Evolutionary conservation across 1,284 basidiomycete species (phyloP).

Genomic region (Sutorius eximius): DNA sequence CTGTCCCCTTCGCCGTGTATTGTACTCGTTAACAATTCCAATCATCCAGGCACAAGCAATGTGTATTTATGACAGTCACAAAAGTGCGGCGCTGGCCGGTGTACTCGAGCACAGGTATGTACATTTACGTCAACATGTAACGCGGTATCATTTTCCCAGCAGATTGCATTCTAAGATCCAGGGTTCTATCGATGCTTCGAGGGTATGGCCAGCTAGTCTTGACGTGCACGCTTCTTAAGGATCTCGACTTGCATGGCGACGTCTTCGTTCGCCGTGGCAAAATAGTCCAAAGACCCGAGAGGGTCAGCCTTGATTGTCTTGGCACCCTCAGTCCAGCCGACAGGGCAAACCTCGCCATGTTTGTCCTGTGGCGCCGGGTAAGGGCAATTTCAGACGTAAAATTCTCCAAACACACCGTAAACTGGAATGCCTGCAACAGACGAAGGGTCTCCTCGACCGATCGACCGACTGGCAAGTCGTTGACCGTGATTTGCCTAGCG

Average conservation of each 20-base stretch:
- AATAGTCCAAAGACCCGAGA: conserved; percentile 74
- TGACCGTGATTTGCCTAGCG: conserved; percentile 77
- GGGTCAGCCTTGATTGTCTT: conserved; percentile 81
- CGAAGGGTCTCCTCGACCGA: conserved; percentile 89
- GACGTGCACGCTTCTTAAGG: conserved; percentile 32
- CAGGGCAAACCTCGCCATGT: conserved; percentile 89
- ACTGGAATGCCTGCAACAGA: conserved; percentile 90
- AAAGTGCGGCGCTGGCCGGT: background rate
- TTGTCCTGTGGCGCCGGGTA: conserved; percentile 55
- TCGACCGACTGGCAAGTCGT: conserved; percentile 88
- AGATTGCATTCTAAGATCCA: background rate
- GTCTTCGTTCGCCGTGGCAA: conserved; percentile 41
- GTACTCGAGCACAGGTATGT: background rate
- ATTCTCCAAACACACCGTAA: conserved; percentile 54
- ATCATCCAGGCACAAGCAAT: background rate
- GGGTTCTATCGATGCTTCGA: background rate
- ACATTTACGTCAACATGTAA: conserved; percentile 1
- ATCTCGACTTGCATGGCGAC: conserved; percentile 33
- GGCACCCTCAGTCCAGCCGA: conserved; percentile 77
- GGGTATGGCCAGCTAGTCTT: conserved; percentile 14
- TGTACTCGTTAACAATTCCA: background rate
- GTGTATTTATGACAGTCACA: background rate
- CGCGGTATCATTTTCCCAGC: background rate
- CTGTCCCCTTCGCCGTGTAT: background rate
- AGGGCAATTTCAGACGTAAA: background rate